Evolutionary conservation across 768 basidiomycete species (phyloP).

Genomic region (Xerocomellus chrysenteron): DNA sequence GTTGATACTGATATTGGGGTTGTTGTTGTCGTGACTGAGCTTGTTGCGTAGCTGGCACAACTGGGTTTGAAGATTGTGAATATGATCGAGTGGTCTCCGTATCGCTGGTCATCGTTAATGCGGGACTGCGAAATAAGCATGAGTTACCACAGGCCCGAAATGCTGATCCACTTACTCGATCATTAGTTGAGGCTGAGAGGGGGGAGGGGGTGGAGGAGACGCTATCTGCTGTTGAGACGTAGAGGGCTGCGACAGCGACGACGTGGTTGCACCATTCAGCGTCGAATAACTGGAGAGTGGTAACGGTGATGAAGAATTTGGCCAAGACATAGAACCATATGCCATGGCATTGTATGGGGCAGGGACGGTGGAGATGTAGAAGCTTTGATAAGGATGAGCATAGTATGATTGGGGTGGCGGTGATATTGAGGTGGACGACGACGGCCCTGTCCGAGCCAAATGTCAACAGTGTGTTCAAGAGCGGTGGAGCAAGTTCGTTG

Average conservation of each 20-base stretch:
- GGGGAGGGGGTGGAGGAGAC: slow-evolving; percentile 27
- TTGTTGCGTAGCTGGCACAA: slow-evolving; percentile 34
- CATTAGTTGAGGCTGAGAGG: slow-evolving; percentile 45
- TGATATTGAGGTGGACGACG: slow-evolving; percentile 42
- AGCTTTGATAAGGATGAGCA: slow-evolving; percentile 41
- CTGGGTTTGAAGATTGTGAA: slow-evolving; percentile 42
- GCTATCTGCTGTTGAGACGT: slow-evolving; percentile 32
- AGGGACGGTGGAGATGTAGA: slow-evolving; percentile 40
- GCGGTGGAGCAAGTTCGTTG: background rate
- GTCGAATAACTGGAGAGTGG: slow-evolving; percentile 77
- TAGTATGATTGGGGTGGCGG: slow-evolving; percentile 43
- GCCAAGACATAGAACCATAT: slow-evolving; percentile 54
- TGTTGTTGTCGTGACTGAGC: slow-evolving; percentile 37
- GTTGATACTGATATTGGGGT: slow-evolving; percentile 40
- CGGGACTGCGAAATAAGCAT: slow-evolving; percentile 44
- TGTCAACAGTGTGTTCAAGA: slow-evolving; percentile 10
- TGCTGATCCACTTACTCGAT: slow-evolving; percentile 57
- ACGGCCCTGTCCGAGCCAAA: slow-evolving; percentile 29
- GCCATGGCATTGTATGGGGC: slow-evolving; percentile 53
- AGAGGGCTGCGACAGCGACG: slow-evolving; percentile 34
- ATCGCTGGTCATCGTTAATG: slow-evolving; percentile 57
- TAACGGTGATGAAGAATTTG: slow-evolving; percentile 39
- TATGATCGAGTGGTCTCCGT: slow-evolving; percentile 46
- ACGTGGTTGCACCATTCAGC: slow-evolving; percentile 69
- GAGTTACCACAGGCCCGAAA: slow-evolving; percentile 11